Base-by-base conservation (phyloP, 2,329 filamentous ascomycete genomes). In the Colletotrichum siamense region DNA sequence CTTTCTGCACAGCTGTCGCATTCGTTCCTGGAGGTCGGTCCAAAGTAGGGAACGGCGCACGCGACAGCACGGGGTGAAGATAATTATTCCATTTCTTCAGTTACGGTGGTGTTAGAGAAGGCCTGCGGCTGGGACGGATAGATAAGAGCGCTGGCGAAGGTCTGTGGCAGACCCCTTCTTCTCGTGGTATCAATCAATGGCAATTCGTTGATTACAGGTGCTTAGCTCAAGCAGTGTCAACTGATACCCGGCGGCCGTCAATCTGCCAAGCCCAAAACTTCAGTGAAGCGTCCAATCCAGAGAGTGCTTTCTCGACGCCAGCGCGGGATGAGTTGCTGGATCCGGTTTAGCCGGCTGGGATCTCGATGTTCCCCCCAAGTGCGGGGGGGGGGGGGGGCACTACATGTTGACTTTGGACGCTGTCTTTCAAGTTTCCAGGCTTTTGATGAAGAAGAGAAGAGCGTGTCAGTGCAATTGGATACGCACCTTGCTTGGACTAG, bases 181-280 rank as follows among this genome's bases (percentile, higher is more conserved):
- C 30, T 18, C 12, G 12, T 39, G 16, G 32, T 66, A 52, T 68
- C 65, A 18, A 15, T 55, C 39, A 22, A 68, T 57, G 39, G 28
- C 22, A 39, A 68, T 34, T 57, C 44, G 44, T 55, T 49, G 36
- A 30, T 30, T 44, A 30, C 63, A 28, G 26, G 24, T 65, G 63
- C 65, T 32, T 34, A 36, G 44, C 28, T 52, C 30, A 12, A 39
- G 15, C 18, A n/a, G 39, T 52, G 34, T 61, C 39, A 64, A 75
- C 63, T 55, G 69, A 76, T 68, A 76, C 73, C 73, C 73, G 69
- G 73, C 73, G 69, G 73, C 69, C 69, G 49, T 72, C 69, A 64
- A 63, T 26, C 36, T 62, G 67, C 32, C 57, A 62, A 32, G 24
- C 34, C 34, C 9, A 39, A 49, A 49, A n/a, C 6, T 44, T 6